Evolutionary conservation across 2,329 filamentous ascomycete genomes (phyloP).

Genomic region (Alternaria postmessia): DNA sequence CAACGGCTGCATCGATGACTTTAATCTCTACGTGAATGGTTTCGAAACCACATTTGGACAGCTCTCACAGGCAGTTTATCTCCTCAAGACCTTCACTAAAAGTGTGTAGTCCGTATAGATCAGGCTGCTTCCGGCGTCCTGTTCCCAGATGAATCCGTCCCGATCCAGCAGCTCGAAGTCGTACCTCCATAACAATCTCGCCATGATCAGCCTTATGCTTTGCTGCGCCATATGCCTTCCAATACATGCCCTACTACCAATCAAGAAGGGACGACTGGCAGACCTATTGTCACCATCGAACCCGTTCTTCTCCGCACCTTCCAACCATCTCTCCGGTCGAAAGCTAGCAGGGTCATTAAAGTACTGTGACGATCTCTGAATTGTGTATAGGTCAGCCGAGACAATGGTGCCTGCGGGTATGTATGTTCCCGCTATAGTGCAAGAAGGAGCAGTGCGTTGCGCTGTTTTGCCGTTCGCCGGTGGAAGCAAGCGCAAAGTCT

Average conservation of each 20-base stretch:
- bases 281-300: slow-evolving; percentile 3
- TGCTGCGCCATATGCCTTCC: slow-evolving; percentile 6
- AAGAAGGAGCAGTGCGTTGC: slow-evolving; percentile 2
- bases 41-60: not conserved
- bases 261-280: slow-evolving; percentile 4
- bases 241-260: slow-evolving; percentile 1
- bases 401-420: slow-evolving; percentile 5
- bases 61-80: not conserved
- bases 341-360: slow-evolving; percentile 1
- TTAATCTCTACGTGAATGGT: not conserved
- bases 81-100: not conserved
- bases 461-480: slow-evolving; percentile 4
- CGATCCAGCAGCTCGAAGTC: slow-evolving; percentile 5
- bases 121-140: slow-evolving; percentile 1
- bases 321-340: slow-evolving; percentile 4
- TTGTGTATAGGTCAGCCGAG: not conserved
- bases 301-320: slow-evolving; percentile 3
- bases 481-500: slow-evolving; percentile 8
- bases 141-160: slow-evolving; percentile 3
- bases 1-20: not conserved
- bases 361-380: slow-evolving; percentile 1
- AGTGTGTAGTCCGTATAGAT: slow-evolving; percentile 8
- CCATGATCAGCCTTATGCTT: slow-evolving; percentile 5
- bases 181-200: slow-evolving; percentile 1
- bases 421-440: slow-evolving; percentile 4